These are phyloP conservation scores for Inonotus hispidus DNA, from an alignment of 1,284 basidiomycete genomes.

Conservation along the genomic window DNA sequence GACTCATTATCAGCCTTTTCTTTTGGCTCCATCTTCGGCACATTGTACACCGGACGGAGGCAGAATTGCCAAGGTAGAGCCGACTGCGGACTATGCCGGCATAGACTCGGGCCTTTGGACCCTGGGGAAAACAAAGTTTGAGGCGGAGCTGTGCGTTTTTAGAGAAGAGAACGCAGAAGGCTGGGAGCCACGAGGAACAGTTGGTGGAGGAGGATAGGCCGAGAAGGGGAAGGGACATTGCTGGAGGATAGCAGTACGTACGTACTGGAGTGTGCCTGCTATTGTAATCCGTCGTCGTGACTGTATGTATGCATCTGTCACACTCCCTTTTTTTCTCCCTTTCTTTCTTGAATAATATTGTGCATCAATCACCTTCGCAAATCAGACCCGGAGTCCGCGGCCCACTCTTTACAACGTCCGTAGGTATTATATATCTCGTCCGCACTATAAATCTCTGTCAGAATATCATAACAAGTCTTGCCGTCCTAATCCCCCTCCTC, in stretches of 20 bases:
- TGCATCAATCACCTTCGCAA: not conserved
- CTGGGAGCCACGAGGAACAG: slow-evolving; percentile 5
- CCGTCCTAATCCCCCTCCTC: not conserved
- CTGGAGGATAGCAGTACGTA: not conserved
- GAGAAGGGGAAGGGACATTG: not conserved
- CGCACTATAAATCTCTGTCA: not conserved
- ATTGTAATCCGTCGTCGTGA: not conserved
- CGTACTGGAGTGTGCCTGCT: not conserved
- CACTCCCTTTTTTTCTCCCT: not conserved
- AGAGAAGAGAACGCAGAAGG: not conserved
- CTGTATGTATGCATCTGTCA: not conserved
- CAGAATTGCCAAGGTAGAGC: not conserved
- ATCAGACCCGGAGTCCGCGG: slow-evolving; percentile 2
- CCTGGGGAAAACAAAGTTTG: not conserved
- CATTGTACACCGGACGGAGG: not conserved
- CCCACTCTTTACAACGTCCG: slow-evolving; percentile 1
- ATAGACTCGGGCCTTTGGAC: not conserved
- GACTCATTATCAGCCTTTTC: not conserved
- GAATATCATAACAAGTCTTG: not conserved
- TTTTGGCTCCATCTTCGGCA: not conserved
- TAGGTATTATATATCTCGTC: not conserved
- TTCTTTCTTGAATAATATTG: too few relatives aligned
- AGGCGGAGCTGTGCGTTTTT: slow-evolving; percentile 1
- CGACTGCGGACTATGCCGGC: not conserved
- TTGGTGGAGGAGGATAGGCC: not conserved